Evolutionary conservation across 257 asterid genomes (phyloP).

Genomic region (Leonotis leonurus): DNA sequence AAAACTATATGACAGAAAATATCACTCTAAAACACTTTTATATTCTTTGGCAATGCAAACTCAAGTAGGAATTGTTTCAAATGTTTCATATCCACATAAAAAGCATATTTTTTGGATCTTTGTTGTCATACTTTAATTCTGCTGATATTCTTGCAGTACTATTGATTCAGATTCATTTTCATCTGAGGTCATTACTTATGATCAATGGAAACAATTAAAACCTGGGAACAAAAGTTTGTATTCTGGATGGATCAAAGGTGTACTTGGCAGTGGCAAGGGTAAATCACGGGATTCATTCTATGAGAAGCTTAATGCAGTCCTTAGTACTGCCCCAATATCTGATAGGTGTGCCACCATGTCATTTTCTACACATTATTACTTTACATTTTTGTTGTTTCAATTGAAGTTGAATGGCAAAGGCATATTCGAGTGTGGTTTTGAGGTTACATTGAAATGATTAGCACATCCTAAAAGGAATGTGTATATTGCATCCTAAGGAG

Average conservation of each 20-base stretch:
- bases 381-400: no score
- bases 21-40: neutral
- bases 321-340: slow-evolving; percentile 80
- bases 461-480: neutral
- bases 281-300: slow-evolving; percentile 51
- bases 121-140: slow-evolving; percentile 7
- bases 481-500: neutral
- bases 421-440: neutral
- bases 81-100: slow-evolving; percentile 1
- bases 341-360: slow-evolving; percentile 81
- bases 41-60: no score
- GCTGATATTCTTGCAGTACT: slow-evolving; percentile 44
- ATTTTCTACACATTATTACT: slow-evolving; percentile 8
- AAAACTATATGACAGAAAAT: neutral
- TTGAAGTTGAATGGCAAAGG: no score
- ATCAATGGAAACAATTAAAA: slow-evolving; percentile 64
- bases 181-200: slow-evolving; percentile 66
- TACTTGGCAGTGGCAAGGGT: slow-evolving; percentile 62
- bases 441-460: neutral
- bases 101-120: slow-evolving; percentile 6
- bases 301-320: slow-evolving; percentile 54
- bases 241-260: slow-evolving; percentile 84
- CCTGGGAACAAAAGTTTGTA: slow-evolving; percentile 43
- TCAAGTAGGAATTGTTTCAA: neutral
- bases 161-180: slow-evolving; percentile 53